Percentiles rank a stretch among this genome's conserved stretches.
Evolutionary conservation across 1,284 basidiomycete species (phyloP).

Genomic region (Mixia osmundae): DNA sequence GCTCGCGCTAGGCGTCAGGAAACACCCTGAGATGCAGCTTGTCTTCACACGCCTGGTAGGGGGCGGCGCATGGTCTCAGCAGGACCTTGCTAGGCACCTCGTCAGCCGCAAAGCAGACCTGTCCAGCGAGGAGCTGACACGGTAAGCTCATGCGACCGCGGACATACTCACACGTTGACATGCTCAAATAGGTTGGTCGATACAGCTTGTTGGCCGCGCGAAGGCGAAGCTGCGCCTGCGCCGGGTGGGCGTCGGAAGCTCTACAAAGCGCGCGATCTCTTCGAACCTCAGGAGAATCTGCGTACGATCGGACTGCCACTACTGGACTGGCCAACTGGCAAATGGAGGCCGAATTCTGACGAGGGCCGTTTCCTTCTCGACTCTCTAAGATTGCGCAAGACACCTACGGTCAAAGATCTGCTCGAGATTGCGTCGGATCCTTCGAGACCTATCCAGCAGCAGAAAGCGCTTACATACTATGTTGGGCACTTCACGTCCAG

Average conservation of each 20-base stretch:
- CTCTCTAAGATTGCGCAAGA: conserved; percentile 46
- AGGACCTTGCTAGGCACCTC: conserved; percentile 22
- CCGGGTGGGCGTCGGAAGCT: background rate
- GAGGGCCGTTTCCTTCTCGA: conserved; percentile 74
- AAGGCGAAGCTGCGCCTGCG: conserved; percentile 21
- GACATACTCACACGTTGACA: too few species aligned
- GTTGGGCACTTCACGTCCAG: conserved; percentile 32
- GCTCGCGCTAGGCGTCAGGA: conserved; percentile 54
- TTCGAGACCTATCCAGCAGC: conserved; percentile 28
- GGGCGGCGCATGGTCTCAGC: conserved; percentile 24
- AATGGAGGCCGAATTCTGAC: conserved; percentile 55
- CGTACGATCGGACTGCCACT: background rate
- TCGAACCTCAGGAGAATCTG: background rate
- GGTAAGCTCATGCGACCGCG: too few species aligned
- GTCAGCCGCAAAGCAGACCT: conserved; percentile 33
- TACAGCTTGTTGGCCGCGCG: conserved; percentile 58
- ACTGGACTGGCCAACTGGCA: conserved; percentile 9
- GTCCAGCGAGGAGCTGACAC: conserved; percentile 41
- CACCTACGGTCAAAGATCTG: conserved; percentile 43
- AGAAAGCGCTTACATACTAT: conserved; percentile 48
- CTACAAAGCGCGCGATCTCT: background rate
- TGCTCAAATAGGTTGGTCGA: conserved; percentile 43
- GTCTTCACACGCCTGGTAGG: conserved; percentile 25
- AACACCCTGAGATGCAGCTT: conserved; percentile 72
- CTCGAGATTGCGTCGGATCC: conserved; percentile 38